Conservation (phyloP, 2,329 filamentous ascomycete species). For the Aspergillus unguis region DNA sequence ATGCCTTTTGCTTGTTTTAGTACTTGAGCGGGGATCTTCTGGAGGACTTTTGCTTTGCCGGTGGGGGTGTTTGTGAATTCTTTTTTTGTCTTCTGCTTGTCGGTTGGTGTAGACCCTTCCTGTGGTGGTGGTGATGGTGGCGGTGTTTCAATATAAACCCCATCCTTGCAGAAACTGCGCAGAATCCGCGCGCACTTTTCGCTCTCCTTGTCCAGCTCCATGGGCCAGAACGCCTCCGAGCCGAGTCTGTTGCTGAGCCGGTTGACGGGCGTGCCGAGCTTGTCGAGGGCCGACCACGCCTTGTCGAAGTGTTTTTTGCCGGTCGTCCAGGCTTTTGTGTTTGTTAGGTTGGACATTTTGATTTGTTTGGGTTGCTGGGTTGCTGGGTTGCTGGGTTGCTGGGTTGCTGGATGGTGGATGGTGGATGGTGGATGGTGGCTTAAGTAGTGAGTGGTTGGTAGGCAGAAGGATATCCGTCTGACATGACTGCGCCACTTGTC, state of each 20-base stretch:
- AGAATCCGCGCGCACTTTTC: conserved; percentile 87
- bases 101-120: not conserved
- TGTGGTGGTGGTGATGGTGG: no score
- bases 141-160: conserved; percentile 58
- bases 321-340: conserved; percentile 17
- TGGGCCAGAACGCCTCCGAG: conserved; percentile 78
- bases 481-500: no score
- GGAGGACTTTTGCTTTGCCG: conserved; percentile 62
- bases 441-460: no score
- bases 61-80: conserved; percentile 50
- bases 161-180: conserved; percentile 81
- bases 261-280: conserved; percentile 72
- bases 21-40: conserved; percentile 82
- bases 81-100: not conserved
- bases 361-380: not conserved
- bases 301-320: conserved; percentile 69
- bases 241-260: conserved; percentile 76
- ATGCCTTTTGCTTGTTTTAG: conserved; percentile 86
- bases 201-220: conserved; percentile 79
- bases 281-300: conserved; percentile 63
- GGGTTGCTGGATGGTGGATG: not conserved
- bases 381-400: not conserved
- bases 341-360: not conserved
- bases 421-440: no score
- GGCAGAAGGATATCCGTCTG: no score